Evolutionary conservation across 73 alveolate genomes (phyloP), one percentile per base, ranked within the genome.

Genomic region (Paramecium caudatum): DNA sequence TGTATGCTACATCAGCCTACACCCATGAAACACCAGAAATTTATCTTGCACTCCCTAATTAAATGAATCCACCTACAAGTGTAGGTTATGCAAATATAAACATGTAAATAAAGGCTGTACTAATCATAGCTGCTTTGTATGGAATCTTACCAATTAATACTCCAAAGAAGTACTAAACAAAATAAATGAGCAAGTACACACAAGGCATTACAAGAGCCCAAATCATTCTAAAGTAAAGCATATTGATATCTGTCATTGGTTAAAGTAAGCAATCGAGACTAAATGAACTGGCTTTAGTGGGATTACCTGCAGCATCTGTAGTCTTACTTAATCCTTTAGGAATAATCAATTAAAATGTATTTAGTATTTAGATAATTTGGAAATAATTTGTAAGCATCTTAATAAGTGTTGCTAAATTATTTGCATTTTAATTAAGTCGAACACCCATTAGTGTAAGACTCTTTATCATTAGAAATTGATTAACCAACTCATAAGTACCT

Each of bases 351-450:
- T 74, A 74, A 43, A 74, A 74, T 15, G 49, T 15, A 37, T 39
- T 39, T 8, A 74, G 10, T 5, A 74, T 39, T 74, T 74, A 25
- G 16, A 74, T 74, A 3, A 74, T 74, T 16, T 74, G 19, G 65
- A 45, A 74, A 43, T 74, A 74, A 25, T 74, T 74, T 25, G 88
- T 74, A 16, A 74, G n/a, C 88, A 74, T 45, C 7, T 74, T 74
- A 3, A 74, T 74, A 16, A 74, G 47, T 6, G 62, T 74, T 6
- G 88, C 88, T 16, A 74, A 74, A 36, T 74, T 3, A 41, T 39
- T 45, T 5, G 46, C 47, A 23, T 36, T 74, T 6, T 30, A n/a
- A 5, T 43, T 74, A 5, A 74, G 12, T 74, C 62, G 16, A 1
- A 34, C 65, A 21, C 88, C 88, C 88, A 74, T 74, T 43, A 74